Base-by-base conservation (phyloP, 1,284 basidiomycete genomes). In the Spongispora temasekensis region DNA sequence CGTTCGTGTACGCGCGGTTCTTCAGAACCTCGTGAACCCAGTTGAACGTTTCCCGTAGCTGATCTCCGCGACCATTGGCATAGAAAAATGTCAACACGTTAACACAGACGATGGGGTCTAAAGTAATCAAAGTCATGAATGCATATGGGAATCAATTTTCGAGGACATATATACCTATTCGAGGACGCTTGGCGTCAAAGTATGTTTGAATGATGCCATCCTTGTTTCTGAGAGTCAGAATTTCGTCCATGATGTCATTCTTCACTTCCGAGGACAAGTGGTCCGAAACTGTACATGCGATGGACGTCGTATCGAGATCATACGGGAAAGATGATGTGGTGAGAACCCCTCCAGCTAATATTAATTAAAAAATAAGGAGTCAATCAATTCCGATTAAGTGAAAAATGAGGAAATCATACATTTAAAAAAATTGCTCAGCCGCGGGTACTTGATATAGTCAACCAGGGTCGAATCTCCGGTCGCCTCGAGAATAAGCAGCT, bases 81-180 rank as follows among this genome's bases (percentile, higher is more conserved):
- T 69, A 53, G 53, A 71, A 71, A 54, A 68, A 54, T 0, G 65
- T 57, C 65, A 71, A 69, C 1, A 61, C 60, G 21, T 70, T 69
- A 31, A 61, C 56, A 1, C 65, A 68, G 23, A 70, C 67, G 1
- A 61, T 59, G 5, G 65, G 67, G 31, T 68, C 67, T 68, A n/a
- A 25, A 2, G 2, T 34, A 21, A 44, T 34, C 19, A 15, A 9
- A 1, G 4, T 2, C 6, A 6, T 55, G 5, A 58, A 46, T 42
- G 4, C 2, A 3, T 35, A 25, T 53, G 17, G 17, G 2, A 12
- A 1, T 9, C 12, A 6, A 7, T 4, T 23, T 31, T 31, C 9
- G 30, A 51, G n/a, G n/a, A n/a, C n/a, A 35, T 21, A 48, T 67
- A 4, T 46, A 68, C 67, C 68, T 6, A 68, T 62, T 54, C 68